These are phyloP conservation scores for Vitis rotundifolia DNA, from an alignment of 164 flowering plant species.

Conservation along the genomic window DNA sequence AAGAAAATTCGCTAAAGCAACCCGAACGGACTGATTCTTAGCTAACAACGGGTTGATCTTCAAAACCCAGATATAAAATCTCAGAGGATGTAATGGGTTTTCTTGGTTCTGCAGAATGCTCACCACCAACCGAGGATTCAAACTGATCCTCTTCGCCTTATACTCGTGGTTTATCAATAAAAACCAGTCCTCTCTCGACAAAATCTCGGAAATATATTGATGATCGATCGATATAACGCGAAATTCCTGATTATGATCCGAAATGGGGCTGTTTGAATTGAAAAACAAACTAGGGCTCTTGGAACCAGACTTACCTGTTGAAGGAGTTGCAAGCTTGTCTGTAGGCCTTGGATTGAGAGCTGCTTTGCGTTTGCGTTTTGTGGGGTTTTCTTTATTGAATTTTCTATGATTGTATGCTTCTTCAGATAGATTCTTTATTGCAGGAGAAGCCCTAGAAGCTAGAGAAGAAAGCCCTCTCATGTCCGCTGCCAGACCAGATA, in stretches of 20 bases:
- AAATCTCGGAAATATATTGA: constrained; percentile 41
- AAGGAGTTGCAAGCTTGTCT: constrained; percentile 10
- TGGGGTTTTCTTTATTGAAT: constrained; percentile 12
- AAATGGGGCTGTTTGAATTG: constrained; percentile 10
- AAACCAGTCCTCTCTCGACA: constrained; percentile 73
- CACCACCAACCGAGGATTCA: constrained; percentile 46
- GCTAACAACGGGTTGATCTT: constrained; percentile 34
- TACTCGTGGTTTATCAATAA: constrained; percentile 62
- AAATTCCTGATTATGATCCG: constrained; percentile 8
- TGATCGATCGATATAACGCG: constrained; percentile 38
- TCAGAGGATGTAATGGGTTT: constrained; percentile 52
- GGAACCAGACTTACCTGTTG: constrained; percentile 29
- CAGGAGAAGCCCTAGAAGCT: constrained; percentile 41
- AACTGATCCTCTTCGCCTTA: constrained; percentile 30
- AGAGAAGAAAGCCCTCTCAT: constrained; percentile 56
- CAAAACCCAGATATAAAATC: constrained; percentile 78
- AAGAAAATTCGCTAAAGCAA: constrained; percentile 51
- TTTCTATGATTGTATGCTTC: constrained; percentile 13
- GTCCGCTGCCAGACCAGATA: background rate
- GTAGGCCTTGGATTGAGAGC: constrained; percentile 10
- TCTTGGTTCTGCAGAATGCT: constrained; percentile 74
- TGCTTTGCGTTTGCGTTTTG: constrained; percentile 12
- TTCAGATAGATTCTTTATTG: constrained; percentile 18
- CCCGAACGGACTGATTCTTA: constrained; percentile 43
- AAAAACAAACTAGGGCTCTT: constrained; percentile 7